Evolutionary conservation across 2,329 filamentous ascomycete genomes (phyloP).

Genomic region (Emmonsia crescens): DNA sequence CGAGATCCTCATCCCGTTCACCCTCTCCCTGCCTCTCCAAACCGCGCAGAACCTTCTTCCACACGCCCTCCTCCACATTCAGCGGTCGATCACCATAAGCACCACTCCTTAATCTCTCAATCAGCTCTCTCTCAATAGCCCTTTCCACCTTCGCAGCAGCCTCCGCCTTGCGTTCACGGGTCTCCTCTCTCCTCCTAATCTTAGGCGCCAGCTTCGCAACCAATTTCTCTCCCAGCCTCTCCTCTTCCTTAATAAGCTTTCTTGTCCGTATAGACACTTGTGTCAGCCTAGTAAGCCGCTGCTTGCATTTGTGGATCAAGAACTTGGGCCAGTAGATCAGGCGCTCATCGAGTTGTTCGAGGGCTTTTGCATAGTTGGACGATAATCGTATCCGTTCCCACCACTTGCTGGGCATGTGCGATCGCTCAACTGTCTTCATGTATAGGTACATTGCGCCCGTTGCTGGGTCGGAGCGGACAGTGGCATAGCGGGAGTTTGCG

Average conservation of each 20-base stretch:
- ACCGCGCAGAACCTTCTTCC: conserved; percentile 91
- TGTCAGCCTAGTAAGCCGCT: conserved; percentile 80
- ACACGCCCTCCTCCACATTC: conserved; percentile 89
- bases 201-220: conserved; percentile 89
- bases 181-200: conserved; percentile 63
- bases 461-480: conserved; percentile 68
- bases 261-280: conserved; percentile 75
- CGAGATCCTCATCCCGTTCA: conserved; percentile 72
- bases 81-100: conserved; percentile 90
- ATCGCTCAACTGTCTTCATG: conserved; percentile 88
- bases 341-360: conserved; percentile 74
- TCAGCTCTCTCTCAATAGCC: conserved; percentile 87
- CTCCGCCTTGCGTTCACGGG: conserved; percentile 65
- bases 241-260: conserved; percentile 77
- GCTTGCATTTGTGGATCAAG: conserved; percentile 88
- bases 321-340: conserved; percentile 94
- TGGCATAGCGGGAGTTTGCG: conserved; percentile 87
- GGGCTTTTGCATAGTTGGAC: conserved; percentile 79
- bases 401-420: conserved; percentile 77
- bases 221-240: conserved; percentile 73
- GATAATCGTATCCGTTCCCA: conserved; percentile 91
- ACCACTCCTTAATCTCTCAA: conserved; percentile 80
- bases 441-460: conserved; percentile 85
- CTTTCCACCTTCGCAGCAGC: conserved; percentile 87
- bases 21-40: conserved; percentile 82